These are phyloP conservation scores for Pseudisothecium myosuroides DNA, from an alignment of 225 moss, liverwort and hornwort species.

Conservation along the genomic window DNA sequence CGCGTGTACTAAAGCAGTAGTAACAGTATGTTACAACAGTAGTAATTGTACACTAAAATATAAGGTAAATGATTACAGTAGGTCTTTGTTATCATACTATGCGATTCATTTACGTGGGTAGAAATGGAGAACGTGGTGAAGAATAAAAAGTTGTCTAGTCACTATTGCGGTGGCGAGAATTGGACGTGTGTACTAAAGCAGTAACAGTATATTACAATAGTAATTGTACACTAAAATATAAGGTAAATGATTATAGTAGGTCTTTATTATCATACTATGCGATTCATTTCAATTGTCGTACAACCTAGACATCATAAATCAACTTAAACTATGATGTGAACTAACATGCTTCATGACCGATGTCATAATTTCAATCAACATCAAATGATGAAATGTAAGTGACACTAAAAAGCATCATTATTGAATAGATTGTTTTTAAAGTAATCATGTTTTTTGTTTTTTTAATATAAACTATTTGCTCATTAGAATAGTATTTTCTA, in stretches of 20 bases:
- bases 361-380: neutral
- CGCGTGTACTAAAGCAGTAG: too few relatives aligned
- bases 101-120: too few relatives aligned
- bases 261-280: fast-evolving
- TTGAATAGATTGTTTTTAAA: neutral
- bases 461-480: too few relatives aligned
- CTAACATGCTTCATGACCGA: too few relatives aligned
- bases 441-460: neutral
- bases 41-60: too few relatives aligned
- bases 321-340: neutral
- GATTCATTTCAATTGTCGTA: neutral
- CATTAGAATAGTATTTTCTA: neutral
- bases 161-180: fast-evolving
- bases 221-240: fast-evolving
- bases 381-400: neutral
- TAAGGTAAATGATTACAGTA: too few relatives aligned
- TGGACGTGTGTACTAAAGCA: fast-evolving
- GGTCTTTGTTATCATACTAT: too few relatives aligned
- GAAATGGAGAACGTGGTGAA: fast-evolving
- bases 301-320: neutral
- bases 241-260: neutral
- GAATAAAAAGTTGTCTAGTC: too few relatives aligned
- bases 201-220: neutral
- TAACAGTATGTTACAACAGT: too few relatives aligned
- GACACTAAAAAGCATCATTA: too few relatives aligned